Evolutionary conservation across 257 asterid genomes (phyloP).

Genomic region (Phtheirospermum japonicum): DNA sequence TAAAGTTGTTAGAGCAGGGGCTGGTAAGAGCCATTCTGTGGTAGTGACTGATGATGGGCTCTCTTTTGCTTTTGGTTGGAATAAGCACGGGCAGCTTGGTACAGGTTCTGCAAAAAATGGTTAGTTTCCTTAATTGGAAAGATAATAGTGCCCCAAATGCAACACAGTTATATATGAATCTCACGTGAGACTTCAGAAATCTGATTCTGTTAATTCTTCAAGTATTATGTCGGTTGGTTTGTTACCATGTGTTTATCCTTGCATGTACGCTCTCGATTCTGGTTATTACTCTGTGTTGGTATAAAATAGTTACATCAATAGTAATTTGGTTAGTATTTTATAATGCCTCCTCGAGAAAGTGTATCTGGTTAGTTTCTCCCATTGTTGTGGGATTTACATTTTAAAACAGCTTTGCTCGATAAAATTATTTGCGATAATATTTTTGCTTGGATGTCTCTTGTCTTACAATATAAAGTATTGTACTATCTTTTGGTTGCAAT

Average conservation of each 20-base stretch:
- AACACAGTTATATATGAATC: neutral
- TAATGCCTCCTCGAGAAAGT: neutral
- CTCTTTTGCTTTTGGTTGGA: conserved; percentile 93
- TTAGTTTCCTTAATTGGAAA: conserved; percentile 28
- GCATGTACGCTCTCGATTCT: conserved; percentile 4
- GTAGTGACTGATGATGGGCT: conserved; percentile 76
- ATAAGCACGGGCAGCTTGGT: conserved; percentile 94
- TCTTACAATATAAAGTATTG: neutral
- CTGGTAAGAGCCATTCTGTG: conserved; percentile 89
- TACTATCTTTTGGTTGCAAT: conserved; percentile 1
- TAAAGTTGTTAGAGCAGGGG: conserved; percentile 63
- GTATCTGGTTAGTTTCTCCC: neutral
- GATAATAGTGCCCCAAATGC: neutral
- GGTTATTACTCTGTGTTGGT: neutral
- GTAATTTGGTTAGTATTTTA: neutral
- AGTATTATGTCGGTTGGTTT: neutral
- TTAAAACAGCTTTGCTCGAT: neutral
- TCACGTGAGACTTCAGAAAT: conserved; percentile 2
- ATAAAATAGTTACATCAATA: neutral
- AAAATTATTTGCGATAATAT: neutral
- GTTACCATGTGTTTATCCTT: conserved; percentile 1
- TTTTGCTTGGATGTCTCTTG: neutral
- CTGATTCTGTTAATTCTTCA: conserved; percentile 4
- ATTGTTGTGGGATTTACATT: neutral
- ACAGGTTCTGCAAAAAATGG: conserved; percentile 80